phyloP scores from a whole-genome alignment of 306 rosid species.

The Prunus salicina region DNA sequence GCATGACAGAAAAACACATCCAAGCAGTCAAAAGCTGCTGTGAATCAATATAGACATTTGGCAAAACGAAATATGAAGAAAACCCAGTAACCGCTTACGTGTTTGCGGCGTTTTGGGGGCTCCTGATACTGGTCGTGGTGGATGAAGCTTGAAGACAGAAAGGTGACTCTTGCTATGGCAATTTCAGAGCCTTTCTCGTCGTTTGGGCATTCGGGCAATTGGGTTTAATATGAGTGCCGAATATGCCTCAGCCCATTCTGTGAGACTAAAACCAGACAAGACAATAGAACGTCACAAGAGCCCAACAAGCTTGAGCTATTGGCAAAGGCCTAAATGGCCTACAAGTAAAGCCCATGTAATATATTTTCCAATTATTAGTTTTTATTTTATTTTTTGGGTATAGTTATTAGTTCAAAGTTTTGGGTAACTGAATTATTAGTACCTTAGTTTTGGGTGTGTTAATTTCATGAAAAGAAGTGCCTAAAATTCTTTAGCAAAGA shows the following conservation, averaged over 20 bases:
- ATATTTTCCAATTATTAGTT: neutral
- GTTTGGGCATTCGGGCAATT: neutral
- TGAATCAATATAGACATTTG: neutral
- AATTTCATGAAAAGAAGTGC: too few relatives aligned
- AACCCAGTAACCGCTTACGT: conserved; percentile 3
- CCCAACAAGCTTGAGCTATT: neutral
- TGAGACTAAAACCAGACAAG: neutral
- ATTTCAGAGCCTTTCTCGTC: neutral
- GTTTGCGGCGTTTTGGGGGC: neutral
- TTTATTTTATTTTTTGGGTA: neutral
- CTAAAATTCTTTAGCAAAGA: too few relatives aligned
- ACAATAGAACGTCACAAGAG: too few relatives aligned
- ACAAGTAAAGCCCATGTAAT: neutral
- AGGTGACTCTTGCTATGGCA: neutral
- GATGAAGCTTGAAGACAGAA: neutral
- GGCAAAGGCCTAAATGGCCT: neutral
- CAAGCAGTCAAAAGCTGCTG: neutral
- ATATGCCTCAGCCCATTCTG: neutral
- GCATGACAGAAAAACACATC: neutral
- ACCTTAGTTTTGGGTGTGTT: too few relatives aligned
- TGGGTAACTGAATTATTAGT: too few relatives aligned
- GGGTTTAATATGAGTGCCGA: neutral
- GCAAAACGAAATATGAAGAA: neutral
- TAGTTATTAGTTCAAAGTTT: neutral
- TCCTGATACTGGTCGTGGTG: neutral